Evolutionary conservation across 768 basidiomycete species (phyloP).

Genomic region (Termitomyces sp.): DNA sequence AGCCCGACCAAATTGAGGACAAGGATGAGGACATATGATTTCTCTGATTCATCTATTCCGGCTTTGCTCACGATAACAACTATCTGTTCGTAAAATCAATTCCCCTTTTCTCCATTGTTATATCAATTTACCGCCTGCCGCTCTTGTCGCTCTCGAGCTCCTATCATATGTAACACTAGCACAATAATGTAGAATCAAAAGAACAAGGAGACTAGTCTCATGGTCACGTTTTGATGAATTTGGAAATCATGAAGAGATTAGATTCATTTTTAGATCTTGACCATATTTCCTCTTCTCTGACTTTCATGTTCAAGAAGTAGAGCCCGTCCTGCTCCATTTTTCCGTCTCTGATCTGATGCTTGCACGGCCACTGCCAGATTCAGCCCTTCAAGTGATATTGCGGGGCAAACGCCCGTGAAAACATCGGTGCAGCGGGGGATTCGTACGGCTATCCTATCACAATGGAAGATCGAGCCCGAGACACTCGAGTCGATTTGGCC

Average conservation of each 20-base stretch:
- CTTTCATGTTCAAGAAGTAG: constrained; percentile 74
- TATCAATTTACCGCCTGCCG: constrained; percentile 20
- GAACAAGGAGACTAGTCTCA: constrained; percentile 2
- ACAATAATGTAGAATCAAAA: constrained; percentile 35
- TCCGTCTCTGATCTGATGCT: constrained; percentile 4
- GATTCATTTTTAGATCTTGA: background rate
- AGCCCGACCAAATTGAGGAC: constrained; percentile 91
- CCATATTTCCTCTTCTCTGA: background rate
- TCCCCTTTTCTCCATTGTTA: constrained; percentile 21
- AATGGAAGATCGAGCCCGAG: constrained; percentile 78
- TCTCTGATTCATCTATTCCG: constrained; percentile 3
- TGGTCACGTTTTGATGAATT: constrained; percentile 9
- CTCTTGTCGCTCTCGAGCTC: constrained; percentile 23
- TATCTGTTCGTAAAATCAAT: constrained; percentile 23
- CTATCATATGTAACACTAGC: constrained; percentile 39
- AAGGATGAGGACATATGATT: constrained; percentile 82
- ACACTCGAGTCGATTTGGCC: constrained; percentile 93
- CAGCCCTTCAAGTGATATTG: constrained; percentile 70
- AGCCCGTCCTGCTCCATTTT: constrained; percentile 7
- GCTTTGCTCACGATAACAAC: constrained; percentile 16
- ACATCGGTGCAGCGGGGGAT: constrained; percentile 90
- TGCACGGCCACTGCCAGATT: constrained; percentile 41
- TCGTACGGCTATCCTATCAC: constrained; percentile 70
- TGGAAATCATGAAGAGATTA: background rate
- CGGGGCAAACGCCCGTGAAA: constrained; percentile 88